Evolutionary conservation across 2,329 filamentous ascomycete species (phyloP).

Genomic region (Diplodia corticola): DNA sequence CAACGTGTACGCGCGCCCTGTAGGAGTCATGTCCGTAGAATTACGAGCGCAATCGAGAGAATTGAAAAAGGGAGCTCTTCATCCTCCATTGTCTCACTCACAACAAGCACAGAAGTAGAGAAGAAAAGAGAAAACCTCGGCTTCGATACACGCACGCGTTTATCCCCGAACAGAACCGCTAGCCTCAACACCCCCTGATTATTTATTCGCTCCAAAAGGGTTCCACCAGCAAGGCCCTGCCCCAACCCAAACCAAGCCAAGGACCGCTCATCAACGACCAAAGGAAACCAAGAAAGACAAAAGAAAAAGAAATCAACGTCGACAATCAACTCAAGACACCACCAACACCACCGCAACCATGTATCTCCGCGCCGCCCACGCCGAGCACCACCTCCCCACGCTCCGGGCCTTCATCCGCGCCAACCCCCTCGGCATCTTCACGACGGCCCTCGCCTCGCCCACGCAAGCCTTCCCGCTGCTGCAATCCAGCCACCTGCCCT

Average conservation of each 20-base stretch:
- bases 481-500: constrained; percentile 63
- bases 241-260: too few species aligned
- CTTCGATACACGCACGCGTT: too few species aligned
- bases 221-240: too few species aligned
- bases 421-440: constrained; percentile 28
- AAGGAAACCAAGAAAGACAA: too few species aligned
- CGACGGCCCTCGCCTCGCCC: constrained; percentile 62
- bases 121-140: too few species aligned
- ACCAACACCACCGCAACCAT: background rate
- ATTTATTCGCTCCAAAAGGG: too few species aligned
- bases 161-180: too few species aligned
- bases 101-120: background rate
- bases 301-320: too few species aligned
- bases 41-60: background rate
- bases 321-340: too few species aligned
- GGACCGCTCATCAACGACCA: too few species aligned
- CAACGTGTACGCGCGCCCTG: background rate
- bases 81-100: background rate
- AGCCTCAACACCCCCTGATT: too few species aligned
- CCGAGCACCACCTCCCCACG: constrained; percentile 20
- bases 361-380: constrained; percentile 23
- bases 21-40: background rate
- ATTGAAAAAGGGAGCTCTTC: background rate
- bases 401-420: constrained; percentile 24
- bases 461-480: constrained; percentile 54